phyloP scores from a whole-genome alignment of 2,329 filamentous ascomycete species.

The Diaporthe citri region DNA sequence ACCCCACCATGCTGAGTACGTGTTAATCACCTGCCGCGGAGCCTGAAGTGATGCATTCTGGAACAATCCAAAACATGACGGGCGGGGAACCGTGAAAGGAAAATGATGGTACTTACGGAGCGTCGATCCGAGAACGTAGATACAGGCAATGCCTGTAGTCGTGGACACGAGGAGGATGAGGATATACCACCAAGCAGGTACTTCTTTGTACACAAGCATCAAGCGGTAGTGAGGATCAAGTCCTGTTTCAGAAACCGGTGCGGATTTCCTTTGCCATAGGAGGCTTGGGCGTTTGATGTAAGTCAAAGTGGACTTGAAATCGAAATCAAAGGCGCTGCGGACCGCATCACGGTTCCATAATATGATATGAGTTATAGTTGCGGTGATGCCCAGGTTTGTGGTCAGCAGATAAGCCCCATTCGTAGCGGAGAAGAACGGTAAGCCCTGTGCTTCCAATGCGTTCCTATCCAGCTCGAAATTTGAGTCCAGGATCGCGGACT shows the following conservation, averaged over 20 bases:
- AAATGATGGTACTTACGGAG: slow-evolving; percentile 42
- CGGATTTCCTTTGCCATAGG: slow-evolving; percentile 40
- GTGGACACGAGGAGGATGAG: slow-evolving; percentile 50
- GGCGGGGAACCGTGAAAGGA: too few species aligned
- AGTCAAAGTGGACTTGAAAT: background rate
- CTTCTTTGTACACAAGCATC: slow-evolving; percentile 57
- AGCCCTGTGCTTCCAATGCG: slow-evolving; percentile 51
- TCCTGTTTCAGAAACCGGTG: slow-evolving; percentile 40
- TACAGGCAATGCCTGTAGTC: slow-evolving; percentile 53
- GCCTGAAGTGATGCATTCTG: too few species aligned
- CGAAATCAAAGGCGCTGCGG: slow-evolving; percentile 49
- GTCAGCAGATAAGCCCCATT: slow-evolving; percentile 56
- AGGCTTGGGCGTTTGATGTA: slow-evolving; percentile 35
- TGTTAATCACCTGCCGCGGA: too few species aligned
- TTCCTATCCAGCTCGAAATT: slow-evolving; percentile 53
- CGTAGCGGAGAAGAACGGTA: slow-evolving; percentile 57
- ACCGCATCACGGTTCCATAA: slow-evolving; percentile 56
- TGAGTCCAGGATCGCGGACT: slow-evolving; percentile 55
- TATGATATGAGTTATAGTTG: slow-evolving; percentile 58
- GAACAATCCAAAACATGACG: too few species aligned
- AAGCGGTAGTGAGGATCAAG: slow-evolving; percentile 57
- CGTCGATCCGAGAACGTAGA: slow-evolving; percentile 52
- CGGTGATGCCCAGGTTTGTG: slow-evolving; percentile 60
- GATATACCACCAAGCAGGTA: slow-evolving; percentile 58
- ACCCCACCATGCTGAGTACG: slow-evolving; percentile 52